Percentiles rank a stretch among this genome's conserved stretches.
These are phyloP conservation scores for Vanrija sp. DNA, from an alignment of 1,284 basidiomycete species.

Conservation along the genomic window DNA sequence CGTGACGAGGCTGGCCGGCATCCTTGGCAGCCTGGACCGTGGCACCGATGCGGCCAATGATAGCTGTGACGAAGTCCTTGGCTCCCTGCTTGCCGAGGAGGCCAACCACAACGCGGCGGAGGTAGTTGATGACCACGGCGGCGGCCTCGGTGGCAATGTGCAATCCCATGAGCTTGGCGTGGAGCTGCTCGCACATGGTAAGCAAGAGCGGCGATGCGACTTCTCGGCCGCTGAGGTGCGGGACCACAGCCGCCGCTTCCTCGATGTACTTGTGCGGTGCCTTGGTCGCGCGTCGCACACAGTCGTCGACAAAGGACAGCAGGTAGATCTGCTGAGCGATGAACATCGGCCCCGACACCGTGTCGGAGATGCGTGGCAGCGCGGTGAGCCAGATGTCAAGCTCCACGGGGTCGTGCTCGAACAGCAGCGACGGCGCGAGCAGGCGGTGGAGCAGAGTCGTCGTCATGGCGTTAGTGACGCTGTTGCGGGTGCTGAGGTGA, in stretches of 20 bases:
- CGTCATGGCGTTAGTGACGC: conserved; percentile 58
- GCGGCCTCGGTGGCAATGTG: conserved; percentile 61
- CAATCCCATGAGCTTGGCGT: conserved; percentile 58
- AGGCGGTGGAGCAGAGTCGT: conserved; percentile 59
- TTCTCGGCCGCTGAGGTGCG: conserved; percentile 20
- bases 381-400: conserved; percentile 70
- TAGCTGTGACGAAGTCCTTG: conserved; percentile 33
- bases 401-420: conserved; percentile 74
- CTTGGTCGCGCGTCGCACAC: conserved; percentile 74
- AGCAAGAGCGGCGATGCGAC: conserved; percentile 68
- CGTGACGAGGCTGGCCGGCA: conserved; percentile 42
- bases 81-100: conserved; percentile 58
- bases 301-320: conserved; percentile 77
- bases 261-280: conserved; percentile 86
- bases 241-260: conserved; percentile 51
- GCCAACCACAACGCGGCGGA: conserved; percentile 59
- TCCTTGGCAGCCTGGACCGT: conserved; percentile 29
- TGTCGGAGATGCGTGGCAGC: conserved; percentile 48
- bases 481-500: conserved; percentile 55
- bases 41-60: conserved; percentile 22
- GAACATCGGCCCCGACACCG: conserved; percentile 53
- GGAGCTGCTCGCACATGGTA: conserved; percentile 70
- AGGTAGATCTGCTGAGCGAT: conserved; percentile 61
- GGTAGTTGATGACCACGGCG: conserved; percentile 60
- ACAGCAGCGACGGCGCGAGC: conserved; percentile 67